Conservation (phyloP, 2,329 filamentous ascomycete genomes). For the Leptoxyphium fumago region DNA sequence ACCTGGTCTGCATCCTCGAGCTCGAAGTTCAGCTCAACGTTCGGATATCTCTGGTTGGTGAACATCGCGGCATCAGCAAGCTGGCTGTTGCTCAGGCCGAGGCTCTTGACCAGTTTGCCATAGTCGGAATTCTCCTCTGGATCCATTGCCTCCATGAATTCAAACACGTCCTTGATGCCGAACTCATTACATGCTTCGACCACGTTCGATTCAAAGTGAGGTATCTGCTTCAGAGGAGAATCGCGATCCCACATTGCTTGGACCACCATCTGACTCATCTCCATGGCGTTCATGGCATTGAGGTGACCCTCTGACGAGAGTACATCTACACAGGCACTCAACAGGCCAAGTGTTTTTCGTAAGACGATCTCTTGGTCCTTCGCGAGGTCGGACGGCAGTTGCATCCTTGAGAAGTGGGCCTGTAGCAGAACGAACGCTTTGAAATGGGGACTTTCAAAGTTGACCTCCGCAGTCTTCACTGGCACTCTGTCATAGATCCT, state of each 20-base stretch:
- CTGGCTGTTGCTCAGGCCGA: conserved; percentile 68
- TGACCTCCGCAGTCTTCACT: conserved; percentile 81
- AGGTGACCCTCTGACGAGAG: conserved; percentile 89
- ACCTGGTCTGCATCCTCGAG: conserved; percentile 69
- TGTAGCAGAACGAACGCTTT: conserved; percentile 96
- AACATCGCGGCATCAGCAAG: conserved; percentile 82
- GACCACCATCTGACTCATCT: conserved; percentile 97
- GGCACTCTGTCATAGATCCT: conserved; percentile 90
- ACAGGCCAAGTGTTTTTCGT: conserved; percentile 67
- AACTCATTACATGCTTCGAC: conserved; percentile 71
- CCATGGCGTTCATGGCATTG: conserved; percentile 97
- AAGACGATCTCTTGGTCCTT: conserved; percentile 90
- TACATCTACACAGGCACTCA: conserved; percentile 88
- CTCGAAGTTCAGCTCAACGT: conserved; percentile 80
- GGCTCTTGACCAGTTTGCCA: conserved; percentile 56
- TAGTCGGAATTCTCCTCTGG: conserved; percentile 82
- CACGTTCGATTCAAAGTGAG: conserved; percentile 73
- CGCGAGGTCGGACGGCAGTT: conserved; percentile 83
- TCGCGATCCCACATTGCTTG: conserved; percentile 99
- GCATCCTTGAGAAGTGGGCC: conserved; percentile 95
- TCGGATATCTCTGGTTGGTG: conserved; percentile 92
- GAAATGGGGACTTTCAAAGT: conserved; percentile 90
- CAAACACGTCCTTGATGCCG: conserved; percentile 82
- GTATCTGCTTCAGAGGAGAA: conserved; percentile 92
- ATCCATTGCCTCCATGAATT: conserved; percentile 99